Percentiles rank a stretch among this genome's conserved stretches.
Evolutionary conservation across 495 filamentous ascomycete species (phyloP).

Genomic region (Trichoderma gamsii): DNA sequence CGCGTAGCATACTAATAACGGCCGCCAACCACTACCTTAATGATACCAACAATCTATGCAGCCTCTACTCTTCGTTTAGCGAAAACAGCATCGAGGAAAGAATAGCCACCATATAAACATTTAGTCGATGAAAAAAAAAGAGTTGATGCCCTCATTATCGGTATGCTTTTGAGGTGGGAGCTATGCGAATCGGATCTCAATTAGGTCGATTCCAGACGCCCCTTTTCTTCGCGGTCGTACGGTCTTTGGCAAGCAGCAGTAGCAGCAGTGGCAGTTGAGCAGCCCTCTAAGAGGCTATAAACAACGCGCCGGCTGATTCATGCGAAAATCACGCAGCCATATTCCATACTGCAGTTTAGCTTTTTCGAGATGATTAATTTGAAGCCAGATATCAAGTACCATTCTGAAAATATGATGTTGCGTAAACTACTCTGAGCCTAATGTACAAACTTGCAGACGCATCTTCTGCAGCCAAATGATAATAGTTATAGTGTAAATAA

Average conservation of each 20-base stretch:
- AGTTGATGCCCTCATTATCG: no score
- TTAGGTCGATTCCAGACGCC: no score
- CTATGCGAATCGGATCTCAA: no score
- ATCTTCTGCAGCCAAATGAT: background rate
- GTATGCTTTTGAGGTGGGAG: no score
- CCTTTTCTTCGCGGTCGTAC: no score
- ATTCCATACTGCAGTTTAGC: background rate
- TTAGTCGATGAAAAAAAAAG: no score
- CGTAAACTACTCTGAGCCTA: conserved; percentile 8
- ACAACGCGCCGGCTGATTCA: background rate
- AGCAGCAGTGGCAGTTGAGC: background rate
- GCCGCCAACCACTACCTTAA: background rate
- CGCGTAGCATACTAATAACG: background rate
- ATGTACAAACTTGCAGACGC: background rate
- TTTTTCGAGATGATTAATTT: background rate
- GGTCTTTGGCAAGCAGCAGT: no score
- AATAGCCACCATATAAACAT: no score
- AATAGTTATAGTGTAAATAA: background rate
- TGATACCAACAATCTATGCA: background rate
- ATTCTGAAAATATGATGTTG: background rate
- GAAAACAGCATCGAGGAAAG: no score
- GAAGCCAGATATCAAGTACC: background rate
- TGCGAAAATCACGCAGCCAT: background rate
- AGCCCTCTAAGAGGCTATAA: background rate
- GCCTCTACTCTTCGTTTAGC: background rate